Evolutionary conservation across 495 filamentous ascomycete genomes (phyloP).

Genomic region (Annulohypoxylon stygium): DNA sequence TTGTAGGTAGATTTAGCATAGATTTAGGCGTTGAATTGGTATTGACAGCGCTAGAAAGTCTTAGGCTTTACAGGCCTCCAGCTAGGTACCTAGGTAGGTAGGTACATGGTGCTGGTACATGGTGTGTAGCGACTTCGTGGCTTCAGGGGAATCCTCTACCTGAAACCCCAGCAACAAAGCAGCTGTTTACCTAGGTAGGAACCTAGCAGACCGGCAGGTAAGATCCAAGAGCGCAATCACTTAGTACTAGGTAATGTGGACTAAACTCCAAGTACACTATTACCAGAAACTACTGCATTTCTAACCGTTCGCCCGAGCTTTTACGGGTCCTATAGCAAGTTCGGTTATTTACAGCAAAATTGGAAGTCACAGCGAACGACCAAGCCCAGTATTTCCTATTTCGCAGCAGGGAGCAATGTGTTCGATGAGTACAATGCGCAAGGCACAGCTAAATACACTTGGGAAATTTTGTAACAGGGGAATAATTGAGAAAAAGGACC

Average conservation of each 20-base stretch:
- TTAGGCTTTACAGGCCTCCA: too few species aligned
- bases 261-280: not conserved
- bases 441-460: not conserved
- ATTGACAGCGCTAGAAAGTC: too few species aligned
- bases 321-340: too few species aligned
- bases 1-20: too few species aligned
- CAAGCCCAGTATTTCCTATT: not conserved
- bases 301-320: not conserved
- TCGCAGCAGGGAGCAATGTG: not conserved
- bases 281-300: not conserved
- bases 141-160: not conserved
- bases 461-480: not conserved
- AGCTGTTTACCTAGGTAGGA: not conserved
- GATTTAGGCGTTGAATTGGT: too few species aligned
- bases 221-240: not conserved
- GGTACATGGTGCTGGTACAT: too few species aligned
- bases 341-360: not conserved
- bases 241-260: not conserved
- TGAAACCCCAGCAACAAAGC: not conserved
- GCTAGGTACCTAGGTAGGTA: too few species aligned
- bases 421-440: not conserved
- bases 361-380: not conserved
- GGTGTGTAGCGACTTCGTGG: not conserved
- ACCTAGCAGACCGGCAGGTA: not conserved
- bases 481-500: constrained; percentile 7